A percentile compares a stretch with the other conserved stretches of the same genome.
Conservation (phyloP, 345 rosid genomes). For the Hevea brasiliensis region DNA sequence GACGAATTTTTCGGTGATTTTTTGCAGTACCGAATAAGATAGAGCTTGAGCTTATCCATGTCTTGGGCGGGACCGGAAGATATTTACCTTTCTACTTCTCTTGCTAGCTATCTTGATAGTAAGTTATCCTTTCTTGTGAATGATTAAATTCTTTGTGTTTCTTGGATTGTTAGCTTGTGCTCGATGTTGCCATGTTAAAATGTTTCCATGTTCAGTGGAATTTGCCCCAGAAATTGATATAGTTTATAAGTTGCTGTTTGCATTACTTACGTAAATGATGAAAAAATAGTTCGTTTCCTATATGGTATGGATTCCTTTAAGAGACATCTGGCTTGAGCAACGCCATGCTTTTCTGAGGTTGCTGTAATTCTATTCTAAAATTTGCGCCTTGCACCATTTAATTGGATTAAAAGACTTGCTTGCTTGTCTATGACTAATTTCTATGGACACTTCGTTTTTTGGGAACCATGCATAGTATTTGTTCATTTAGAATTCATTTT, state of each 20-base stretch:
- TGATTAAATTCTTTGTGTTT: background rate
- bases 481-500: no score
- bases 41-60: constrained; percentile 26
- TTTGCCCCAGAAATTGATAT: background rate
- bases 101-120: constrained; percentile 36
- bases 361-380: background rate
- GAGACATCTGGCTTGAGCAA: background rate
- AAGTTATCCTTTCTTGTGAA: background rate
- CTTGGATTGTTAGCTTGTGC: background rate
- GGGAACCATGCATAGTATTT: no score
- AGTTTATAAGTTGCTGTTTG: background rate
- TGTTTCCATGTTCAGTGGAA: background rate
- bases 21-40: constrained; percentile 41
- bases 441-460: no score
- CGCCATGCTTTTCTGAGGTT: background rate
- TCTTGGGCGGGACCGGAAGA: constrained; percentile 37
- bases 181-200: background rate
- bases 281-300: background rate
- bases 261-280: background rate
- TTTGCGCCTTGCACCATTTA: no score
- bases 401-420: no score
- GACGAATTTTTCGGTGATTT: constrained; percentile 33
- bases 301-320: background rate
- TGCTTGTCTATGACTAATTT: no score
- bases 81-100: constrained; percentile 30